These are phyloP conservation scores for Bauhinia variegata DNA, from an alignment of 306 rosid genomes.

Conservation along the genomic window DNA sequence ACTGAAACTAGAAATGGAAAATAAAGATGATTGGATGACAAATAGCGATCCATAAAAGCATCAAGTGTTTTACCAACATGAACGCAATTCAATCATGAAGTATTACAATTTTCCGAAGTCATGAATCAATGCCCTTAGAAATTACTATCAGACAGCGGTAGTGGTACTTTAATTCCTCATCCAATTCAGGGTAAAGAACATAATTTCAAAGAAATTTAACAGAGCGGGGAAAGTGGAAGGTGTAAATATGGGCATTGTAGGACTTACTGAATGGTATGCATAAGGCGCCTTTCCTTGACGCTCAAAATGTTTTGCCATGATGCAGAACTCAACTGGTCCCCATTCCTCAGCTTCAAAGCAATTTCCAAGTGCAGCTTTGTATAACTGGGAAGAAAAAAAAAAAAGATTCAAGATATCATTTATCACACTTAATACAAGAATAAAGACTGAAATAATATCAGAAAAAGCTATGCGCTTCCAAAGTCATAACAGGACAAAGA, in stretches of 20 bases:
- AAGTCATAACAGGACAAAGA: neutral
- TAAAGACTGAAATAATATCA: conserved; percentile 15
- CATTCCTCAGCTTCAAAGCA: conserved; percentile 87
- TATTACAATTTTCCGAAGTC: neutral
- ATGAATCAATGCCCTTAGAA: conserved; percentile 12
- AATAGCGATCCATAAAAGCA: neutral
- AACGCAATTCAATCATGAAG: neutral
- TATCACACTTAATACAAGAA: conserved; percentile 5
- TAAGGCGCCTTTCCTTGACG: conserved; percentile 93
- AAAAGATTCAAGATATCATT: conserved; percentile 25
- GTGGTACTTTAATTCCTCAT: neutral
- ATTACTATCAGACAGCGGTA: neutral
- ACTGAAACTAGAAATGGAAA: no score
- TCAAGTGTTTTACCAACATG: neutral
- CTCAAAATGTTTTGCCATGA: conserved; percentile 89
- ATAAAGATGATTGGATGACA: no score
- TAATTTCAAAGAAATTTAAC: neutral
- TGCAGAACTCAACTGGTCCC: conserved; percentile 87
- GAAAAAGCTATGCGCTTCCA: neutral
- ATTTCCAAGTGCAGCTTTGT: conserved; percentile 92
- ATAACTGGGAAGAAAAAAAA: conserved; percentile 52
- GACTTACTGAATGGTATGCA: conserved; percentile 88
- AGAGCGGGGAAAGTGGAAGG: neutral
- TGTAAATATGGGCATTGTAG: neutral
- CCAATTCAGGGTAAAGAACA: neutral